Base-by-base conservation (phyloP, 2,329 filamentous ascomycete genomes). In the Sarocladium oryzae region DNA sequence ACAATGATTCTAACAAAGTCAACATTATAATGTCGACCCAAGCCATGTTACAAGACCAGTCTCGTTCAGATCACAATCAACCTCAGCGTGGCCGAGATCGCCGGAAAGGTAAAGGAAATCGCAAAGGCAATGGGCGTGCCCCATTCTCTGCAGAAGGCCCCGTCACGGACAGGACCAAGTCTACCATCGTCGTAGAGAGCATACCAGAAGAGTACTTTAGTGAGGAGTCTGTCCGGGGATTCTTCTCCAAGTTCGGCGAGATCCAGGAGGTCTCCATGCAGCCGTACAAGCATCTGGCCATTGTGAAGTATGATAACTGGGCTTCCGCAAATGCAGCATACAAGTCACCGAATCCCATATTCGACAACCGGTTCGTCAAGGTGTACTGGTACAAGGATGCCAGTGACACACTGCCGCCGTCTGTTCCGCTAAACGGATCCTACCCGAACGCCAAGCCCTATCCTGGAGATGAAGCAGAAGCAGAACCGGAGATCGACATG, bases 311-410 rank as follows among this genome's bases (percentile, higher is more conserved):
- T 58, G 77, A 82, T 49, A 75, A 74, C 37, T 86, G 84, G 76
- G 75, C 75, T 6, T 69, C 80, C 13, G 88, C 88, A 13, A 79
- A 82, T 53, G 77, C 79, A 15, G 88, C 88, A 2, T 89, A 88
- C 63, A 77, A 78, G 43, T 90, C 85, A 8, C 88, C 88, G 0
- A 89, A 89, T 61, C 84, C 84, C 43, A 84, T 93, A 40, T 93
- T 92, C 61, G 86, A 91, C 60, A 93, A 92, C 58, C 77, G 88
- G 10, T 93, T 93, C 58, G 88, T 93, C 46, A 91, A 89, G 60
- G 85, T 92, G 0, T 90, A 85, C 60, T 92, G 88, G 88, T 77
- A 82, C 61, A 85, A 81, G 58, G 76, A 78, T 5, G 21, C 45
- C 18, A 28, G 30, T 3, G 74, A 77, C 23, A 66, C 68, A 15